Conservation (phyloP, 371 early-diverging fungal species). For the Mortierella sp. region DNA sequence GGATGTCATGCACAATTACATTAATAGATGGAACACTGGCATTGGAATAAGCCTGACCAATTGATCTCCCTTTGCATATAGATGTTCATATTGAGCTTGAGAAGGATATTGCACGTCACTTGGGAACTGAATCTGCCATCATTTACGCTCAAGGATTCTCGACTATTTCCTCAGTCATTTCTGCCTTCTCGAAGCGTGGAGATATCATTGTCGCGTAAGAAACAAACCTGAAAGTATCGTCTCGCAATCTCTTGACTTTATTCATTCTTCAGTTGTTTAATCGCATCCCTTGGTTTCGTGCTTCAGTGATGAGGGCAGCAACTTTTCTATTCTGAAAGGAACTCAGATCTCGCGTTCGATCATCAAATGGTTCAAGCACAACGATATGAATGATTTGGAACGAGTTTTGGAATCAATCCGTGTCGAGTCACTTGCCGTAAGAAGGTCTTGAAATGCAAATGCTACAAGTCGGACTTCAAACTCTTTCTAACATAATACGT, state of each 20-base stretch:
- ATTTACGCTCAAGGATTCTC: slow-evolving; percentile 99
- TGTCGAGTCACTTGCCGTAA: slow-evolving; percentile 64
- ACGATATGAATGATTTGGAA: slow-evolving; percentile 96
- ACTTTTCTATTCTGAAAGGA: slow-evolving; percentile 93
- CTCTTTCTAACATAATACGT: not conserved
- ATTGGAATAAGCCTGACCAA: not conserved
- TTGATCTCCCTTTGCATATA: slow-evolving; percentile 10
- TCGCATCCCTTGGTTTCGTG: not conserved
- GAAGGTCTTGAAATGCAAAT: not conserved
- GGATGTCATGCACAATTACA: not conserved
- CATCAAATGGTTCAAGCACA: slow-evolving; percentile 94
- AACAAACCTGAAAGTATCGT: not conserved
- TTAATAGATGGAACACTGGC: not conserved
- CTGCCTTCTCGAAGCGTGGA: slow-evolving; percentile 98
- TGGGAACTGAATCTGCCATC: slow-evolving; percentile 93
- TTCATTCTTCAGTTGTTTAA: not conserved
- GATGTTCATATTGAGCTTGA: slow-evolving; percentile 99
- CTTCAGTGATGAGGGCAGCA: slow-evolving; percentile 83
- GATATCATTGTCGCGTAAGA: slow-evolving; percentile 92
- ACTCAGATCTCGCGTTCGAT: slow-evolving; percentile 91
- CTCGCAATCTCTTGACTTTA: not conserved
- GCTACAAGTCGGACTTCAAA: not conserved
- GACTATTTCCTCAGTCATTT: slow-evolving; percentile 95
- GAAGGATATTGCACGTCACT: slow-evolving; percentile 86
- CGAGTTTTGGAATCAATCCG: slow-evolving; percentile 85